Base-by-base conservation (phyloP, 2,329 filamentous ascomycete genomes). In the Botrytis tulipae region DNA sequence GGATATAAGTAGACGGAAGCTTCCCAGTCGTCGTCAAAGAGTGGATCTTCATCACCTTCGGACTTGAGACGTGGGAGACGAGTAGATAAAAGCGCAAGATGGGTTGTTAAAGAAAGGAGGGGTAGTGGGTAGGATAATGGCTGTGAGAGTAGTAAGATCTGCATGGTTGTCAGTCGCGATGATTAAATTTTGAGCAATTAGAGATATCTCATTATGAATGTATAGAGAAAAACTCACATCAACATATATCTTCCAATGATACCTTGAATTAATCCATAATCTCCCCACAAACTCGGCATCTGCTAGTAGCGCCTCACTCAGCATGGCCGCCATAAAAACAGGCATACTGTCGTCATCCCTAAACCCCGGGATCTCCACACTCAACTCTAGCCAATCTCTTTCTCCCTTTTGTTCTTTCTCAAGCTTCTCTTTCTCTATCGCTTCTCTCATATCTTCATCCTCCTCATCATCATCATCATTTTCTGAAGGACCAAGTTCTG, bases 11-110 rank as follows among this genome's bases (percentile, higher is more conserved):
- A 91, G 29, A 89, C 87, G 1, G 94, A 91, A 25, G 92, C 92
- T 76, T 92, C 93, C 96, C 96, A 99, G 84, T 99, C 96, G 83
- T 99, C 96, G 84, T 98, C 92, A 83, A 99, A 99, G 81, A 98
- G 91, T 20, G 96, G 96, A 79, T 99, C 96, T 84, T 99, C 96
- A 83, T 98, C 95, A 73, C 89, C 89, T 82, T 97, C 93, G 1
- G 95, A 98, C 81, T 93, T 93, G 70, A 98, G 86, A 40, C 90
- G 88, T 12, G 96, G 96, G 4, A 98, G 87, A 76, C 92, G 91
- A 10, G 96, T 95, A 44, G 93, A 91, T 75, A 98, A 90, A 65
- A 99, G 92, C 4, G 96, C 96, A 75, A 99, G 91, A 82, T 99
- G 95, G 66, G 93, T 95, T 32, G 96, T 97, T 74, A 98, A 88